Evolutionary conservation across 2,329 filamentous ascomycete genomes (phyloP), one percentile per base, ranked within the genome.

Genomic region (Didymella lethalis): DNA sequence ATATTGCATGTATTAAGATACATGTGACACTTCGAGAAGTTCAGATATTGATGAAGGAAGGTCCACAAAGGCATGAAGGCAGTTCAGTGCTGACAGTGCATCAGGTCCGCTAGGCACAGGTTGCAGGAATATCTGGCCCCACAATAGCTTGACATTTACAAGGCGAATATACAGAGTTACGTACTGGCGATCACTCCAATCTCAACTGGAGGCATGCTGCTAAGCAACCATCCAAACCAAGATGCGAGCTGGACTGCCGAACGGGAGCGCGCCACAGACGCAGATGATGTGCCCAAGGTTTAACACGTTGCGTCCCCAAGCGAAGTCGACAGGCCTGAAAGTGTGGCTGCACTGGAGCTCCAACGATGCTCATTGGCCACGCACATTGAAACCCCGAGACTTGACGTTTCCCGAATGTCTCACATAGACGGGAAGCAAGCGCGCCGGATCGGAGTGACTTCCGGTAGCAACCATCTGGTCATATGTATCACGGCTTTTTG

Each of bases 291-390:
- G 40, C 47, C 41, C 51, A 48, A 55, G 59, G 57, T 46, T 61
- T 36, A 54, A 54, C 54, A 61, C 59, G 53, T 58, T 61, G 46
- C 48, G 20, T 44, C 49, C 57, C 57, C 44, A 55, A 57, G 48
- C 44, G 25, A 31, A 47, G 32, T 36, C 14, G 29, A 43, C 41
- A 43, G 40, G 56, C 28, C 20, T 36, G 10, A 29, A 26, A 43
- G 7, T 41, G 45, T 41, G 40, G 50, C 45, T 49, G 50, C 40
- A 25, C 31, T 32, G 38, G 40, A 49, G n/a, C 50, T 41, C 32
- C 48, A 40, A 47, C 31, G 26, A 14, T 36, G 23, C 34, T 47
- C 40, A 57, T 61, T 64, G 54, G 52, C 41, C 18, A 48, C 45
- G 58, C 34, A 49, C 31, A 54, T 26, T 25, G 31, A 29, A 26